Evolutionary conservation across 345 rosid genomes (phyloP), one percentile per base, ranked within the genome.

Genomic region (Euphorbia tirucalli): DNA sequence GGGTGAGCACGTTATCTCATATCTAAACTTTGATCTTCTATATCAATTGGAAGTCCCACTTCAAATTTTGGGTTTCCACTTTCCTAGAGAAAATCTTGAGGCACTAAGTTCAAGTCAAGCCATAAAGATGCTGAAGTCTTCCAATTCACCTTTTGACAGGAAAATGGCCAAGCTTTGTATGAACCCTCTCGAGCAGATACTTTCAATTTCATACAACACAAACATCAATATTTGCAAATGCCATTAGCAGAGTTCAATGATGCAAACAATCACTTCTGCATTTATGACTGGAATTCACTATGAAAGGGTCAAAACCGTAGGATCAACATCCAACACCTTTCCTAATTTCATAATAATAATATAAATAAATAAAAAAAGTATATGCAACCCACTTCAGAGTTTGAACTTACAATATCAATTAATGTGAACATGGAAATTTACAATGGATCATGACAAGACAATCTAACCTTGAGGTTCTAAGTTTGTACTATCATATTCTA

Each of bases 71-170:
- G n/a, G n/a, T n/a, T n/a, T n/a, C n/a, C n/a, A n/a, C n/a, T n/a
- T n/a, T 68, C 22, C 61, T 44, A 16, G 16, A 22, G 2, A 69
- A 32, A 70, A 70, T 59, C 57, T 43, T 59, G 57, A 70, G 43
- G 65, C 73, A n/a, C 57, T 59, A 27, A 14, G 11, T 54, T 58
- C 32, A 37, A 57, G 65, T 58, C 65, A 43, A 58, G 52, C 2
- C 62, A 1, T 24, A 63, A 21, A 39, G 37, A 46, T 16, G 52
- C n/a, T 11, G 7, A 69, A 43, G 73, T 69, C 54, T 4, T 69
- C 62, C 28, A 39, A 59, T 65, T 28, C 73, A 44, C 39, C 39
- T 27, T 59, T 4, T 24, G 24, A 70, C 30, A 19, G 30, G n/a
- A 30, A 59, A 58, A 59, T 19, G 31, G 0, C 19, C 28, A 19